Evolutionary conservation across 768 basidiomycete genomes (phyloP).

Genomic region (Phallus indusiatus): DNA sequence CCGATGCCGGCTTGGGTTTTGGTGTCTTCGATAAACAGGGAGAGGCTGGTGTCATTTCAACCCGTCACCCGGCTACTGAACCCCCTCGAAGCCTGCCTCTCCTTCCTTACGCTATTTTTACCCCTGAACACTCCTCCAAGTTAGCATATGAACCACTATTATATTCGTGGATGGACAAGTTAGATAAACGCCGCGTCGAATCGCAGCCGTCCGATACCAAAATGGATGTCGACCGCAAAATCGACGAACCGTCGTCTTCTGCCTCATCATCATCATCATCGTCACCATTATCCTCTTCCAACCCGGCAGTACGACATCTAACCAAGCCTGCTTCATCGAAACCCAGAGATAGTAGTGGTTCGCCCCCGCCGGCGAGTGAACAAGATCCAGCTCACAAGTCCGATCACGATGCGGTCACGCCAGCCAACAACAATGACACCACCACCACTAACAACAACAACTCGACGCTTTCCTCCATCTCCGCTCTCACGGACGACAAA

Average conservation of each 20-base stretch:
- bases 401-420: no score
- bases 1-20: conserved; percentile 79
- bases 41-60: neutral
- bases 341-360: no score
- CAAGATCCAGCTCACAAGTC: no score
- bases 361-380: no score
- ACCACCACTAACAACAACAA: neutral
- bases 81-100: neutral
- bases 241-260: neutral
- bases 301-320: no score
- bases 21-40: conserved; percentile 76
- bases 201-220: neutral
- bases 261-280: conserved; percentile 23
- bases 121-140: conserved; percentile 68
- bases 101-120: conserved; percentile 77
- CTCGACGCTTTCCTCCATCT: neutral
- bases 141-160: conserved; percentile 69
- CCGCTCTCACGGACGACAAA: neutral
- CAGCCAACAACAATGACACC: no score
- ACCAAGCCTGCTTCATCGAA: no score
- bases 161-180: neutral
- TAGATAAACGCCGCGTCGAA: neutral
- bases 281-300: conserved; percentile 18
- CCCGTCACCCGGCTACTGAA: conserved; percentile 41
- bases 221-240: neutral